Evolutionary conservation across 164 flowering plant genomes (phyloP), one percentile per base, ranked within the genome.

Genomic region (Protea cynaroides): DNA sequence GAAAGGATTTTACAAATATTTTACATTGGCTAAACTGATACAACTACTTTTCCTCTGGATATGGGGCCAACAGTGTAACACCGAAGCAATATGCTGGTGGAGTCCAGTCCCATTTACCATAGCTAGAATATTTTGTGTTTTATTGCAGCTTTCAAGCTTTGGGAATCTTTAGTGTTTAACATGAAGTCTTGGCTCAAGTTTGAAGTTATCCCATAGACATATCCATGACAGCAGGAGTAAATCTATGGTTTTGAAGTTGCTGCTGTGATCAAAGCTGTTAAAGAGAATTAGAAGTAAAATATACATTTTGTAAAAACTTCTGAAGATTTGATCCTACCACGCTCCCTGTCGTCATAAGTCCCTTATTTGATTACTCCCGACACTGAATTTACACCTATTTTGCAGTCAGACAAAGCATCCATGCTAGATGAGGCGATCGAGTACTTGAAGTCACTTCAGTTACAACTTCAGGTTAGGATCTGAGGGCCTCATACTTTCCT

Each of bases 381-480:
- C 61, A 55, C 17, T 11, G 24, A 25, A 0, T 54, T 61, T 25
- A 50, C 11, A 25, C 38, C 67, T 59, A 51, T 25, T 71, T 36
- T 37, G 34, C 74, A 93, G 98, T 78, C 94, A 3, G 98, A 93
- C 73, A 93, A 92, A 75, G 98, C 97, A 62, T 92, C 97, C 25
- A 89, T 92, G 94, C 74, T 92, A 58, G 97, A 92, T 63, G 98
- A 92, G 72, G 98, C 97, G 38, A 90, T 93, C 59, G 96, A 90
- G 76, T 88, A 93, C 77, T 71, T 93, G 78, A 93, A 93, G 66
- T 81, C 97, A 24, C 94, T 93, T 56, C 98, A 93, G 76, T 37
- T 84, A 68, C 98, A 93, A 87, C 86, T 93, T 58, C 98, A 93
- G 96, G 98, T 40, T 29, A 29, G 34, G 5, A 29, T 2, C 34